Conservation (phyloP, 345 rosid genomes). For the Brassica cretica region DNA sequence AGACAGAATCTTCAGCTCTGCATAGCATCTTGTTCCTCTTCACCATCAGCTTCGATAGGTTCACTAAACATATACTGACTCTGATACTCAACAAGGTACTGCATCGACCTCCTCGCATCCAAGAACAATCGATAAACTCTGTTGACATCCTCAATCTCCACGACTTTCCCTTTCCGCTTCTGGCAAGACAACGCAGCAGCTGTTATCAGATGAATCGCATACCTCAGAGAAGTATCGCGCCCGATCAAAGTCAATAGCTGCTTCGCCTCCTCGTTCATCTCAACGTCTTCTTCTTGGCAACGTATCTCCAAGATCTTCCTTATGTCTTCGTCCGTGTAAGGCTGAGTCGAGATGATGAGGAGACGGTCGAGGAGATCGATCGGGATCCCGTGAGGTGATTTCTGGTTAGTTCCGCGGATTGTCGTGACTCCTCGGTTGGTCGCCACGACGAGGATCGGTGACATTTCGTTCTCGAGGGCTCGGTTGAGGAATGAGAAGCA, state of each 20-base stretch:
- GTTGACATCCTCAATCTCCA: slow-evolving; percentile 70
- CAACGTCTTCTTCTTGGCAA: slow-evolving; percentile 93
- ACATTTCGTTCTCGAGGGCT: slow-evolving; percentile 95
- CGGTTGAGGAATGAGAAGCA: slow-evolving; percentile 98
- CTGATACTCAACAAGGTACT: slow-evolving; percentile 78
- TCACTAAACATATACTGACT: slow-evolving; percentile 89
- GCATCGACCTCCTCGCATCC: slow-evolving; percentile 92
- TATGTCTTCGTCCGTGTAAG: slow-evolving; percentile 78
- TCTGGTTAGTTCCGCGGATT: slow-evolving; percentile 90
- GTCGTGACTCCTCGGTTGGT: slow-evolving; percentile 89
- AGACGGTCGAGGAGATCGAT: slow-evolving; percentile 94
- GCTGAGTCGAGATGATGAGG: slow-evolving; percentile 80
- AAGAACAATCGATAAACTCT: slow-evolving; percentile 79
- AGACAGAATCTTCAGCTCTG: slow-evolving; percentile 30
- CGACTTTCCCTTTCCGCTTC: slow-evolving; percentile 79
- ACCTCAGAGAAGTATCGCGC: slow-evolving; percentile 84
- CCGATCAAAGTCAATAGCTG: slow-evolving; percentile 80
- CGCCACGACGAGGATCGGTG: slow-evolving; percentile 93
- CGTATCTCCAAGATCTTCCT: slow-evolving; percentile 81
- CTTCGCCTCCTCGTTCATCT: slow-evolving; percentile 79
- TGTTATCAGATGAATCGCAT: slow-evolving; percentile 85
- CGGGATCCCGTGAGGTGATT: slow-evolving; percentile 94
- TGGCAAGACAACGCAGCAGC: slow-evolving; percentile 78
- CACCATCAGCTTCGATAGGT: slow-evolving; percentile 40
- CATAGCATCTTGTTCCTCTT: slow-evolving; percentile 57